These are phyloP conservation scores for Plenodomus lindquistii DNA, from an alignment of 2,329 filamentous ascomycete species.

Conservation along the genomic window DNA sequence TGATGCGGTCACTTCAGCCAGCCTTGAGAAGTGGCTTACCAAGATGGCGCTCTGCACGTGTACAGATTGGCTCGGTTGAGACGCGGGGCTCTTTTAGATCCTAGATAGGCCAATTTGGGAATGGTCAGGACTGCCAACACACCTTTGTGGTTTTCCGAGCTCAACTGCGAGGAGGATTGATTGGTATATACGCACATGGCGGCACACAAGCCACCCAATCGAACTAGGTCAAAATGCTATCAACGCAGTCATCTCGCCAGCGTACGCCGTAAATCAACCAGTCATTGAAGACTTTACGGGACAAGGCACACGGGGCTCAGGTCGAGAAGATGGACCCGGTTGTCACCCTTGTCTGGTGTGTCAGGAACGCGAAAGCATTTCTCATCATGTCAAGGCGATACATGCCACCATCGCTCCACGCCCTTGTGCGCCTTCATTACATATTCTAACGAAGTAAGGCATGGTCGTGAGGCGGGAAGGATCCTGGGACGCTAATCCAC, in stretches of 20 bases:
- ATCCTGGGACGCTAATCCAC: constrained; percentile 20
- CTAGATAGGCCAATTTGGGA: not conserved
- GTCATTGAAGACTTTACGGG: not conserved
- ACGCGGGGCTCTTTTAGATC: not conserved
- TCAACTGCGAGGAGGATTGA: not conserved
- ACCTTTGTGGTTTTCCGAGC: not conserved
- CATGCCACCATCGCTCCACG: not conserved
- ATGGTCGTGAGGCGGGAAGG: constrained; percentile 22
- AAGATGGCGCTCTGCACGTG: not conserved
- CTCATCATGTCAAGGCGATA: not conserved
- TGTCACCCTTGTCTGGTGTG: not conserved
- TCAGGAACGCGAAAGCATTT: not conserved
- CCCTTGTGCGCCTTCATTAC: not conserved
- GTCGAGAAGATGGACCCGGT: not conserved
- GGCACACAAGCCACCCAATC: not conserved
- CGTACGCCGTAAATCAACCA: not conserved
- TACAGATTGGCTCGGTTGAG: not conserved
- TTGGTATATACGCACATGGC: not conserved
- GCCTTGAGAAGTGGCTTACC: not conserved
- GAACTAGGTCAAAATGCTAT: not conserved
- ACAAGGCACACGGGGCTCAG: not conserved
- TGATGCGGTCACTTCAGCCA: not conserved
- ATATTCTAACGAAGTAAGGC: constrained; percentile 11
- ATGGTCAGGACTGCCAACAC: not conserved
- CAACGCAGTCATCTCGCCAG: not conserved